phyloP scores from a whole-genome alignment of 257 asterid species.

The Echites panduratus region DNA sequence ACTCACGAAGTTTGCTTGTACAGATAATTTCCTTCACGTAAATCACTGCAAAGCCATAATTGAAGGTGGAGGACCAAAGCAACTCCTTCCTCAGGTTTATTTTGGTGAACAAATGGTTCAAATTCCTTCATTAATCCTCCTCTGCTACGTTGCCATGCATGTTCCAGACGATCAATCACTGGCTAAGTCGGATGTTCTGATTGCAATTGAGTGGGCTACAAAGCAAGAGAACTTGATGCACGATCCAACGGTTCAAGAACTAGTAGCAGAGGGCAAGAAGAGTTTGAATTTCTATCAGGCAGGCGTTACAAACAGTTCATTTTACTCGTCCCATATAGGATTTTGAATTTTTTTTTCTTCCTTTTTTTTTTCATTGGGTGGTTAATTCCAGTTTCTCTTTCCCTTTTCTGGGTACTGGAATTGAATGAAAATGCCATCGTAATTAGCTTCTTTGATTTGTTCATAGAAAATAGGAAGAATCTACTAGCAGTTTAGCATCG shows the following conservation, averaged over 20 bases:
- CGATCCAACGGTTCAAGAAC: constrained; percentile 33
- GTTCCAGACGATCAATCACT: constrained; percentile 57
- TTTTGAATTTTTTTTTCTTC: not conserved
- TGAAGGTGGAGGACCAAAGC: constrained; percentile 41
- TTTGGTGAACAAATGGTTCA: constrained; percentile 67
- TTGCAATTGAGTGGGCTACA: constrained; percentile 53
- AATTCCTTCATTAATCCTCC: constrained; percentile 47
- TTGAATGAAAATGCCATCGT: too few species aligned
- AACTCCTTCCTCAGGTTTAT: constrained; percentile 40
- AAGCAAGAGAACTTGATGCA: constrained; percentile 47
- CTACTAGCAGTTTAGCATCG: not conserved
- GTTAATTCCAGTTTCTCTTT: not conserved
- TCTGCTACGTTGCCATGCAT: constrained; percentile 59
- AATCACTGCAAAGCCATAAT: constrained; percentile 57
- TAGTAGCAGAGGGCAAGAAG: constrained; percentile 54
- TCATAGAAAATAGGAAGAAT: not conserved
- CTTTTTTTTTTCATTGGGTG: not conserved
- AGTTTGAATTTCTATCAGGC: constrained; percentile 68
- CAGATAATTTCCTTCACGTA: constrained; percentile 52
- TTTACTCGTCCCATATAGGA: not conserved
- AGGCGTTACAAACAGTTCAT: constrained; percentile 35
- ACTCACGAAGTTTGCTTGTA: constrained; percentile 53
- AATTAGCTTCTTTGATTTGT: not conserved
- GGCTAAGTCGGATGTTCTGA: constrained; percentile 50
- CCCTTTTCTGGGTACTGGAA: too few species aligned